Evolutionary conservation across 371 early-diverging fungal species (phyloP), one percentile per base, ranked within the genome.

Genomic region (Syncephalastrum monosporum): DNA sequence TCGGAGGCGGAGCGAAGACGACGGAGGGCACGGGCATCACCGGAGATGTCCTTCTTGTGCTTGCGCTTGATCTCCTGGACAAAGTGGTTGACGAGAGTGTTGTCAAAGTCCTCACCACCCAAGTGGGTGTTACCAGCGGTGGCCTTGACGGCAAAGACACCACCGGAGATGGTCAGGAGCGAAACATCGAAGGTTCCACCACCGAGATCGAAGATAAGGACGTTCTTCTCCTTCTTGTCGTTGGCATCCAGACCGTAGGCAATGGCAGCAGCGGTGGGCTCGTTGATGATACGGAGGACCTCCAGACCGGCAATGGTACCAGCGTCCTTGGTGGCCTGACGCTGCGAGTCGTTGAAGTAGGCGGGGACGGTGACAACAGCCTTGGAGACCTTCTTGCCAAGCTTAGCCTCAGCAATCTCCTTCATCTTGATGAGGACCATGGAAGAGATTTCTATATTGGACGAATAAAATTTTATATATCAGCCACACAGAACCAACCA

Each of bases 41-140:
- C 84, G 64, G 84, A 72, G 68, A 94, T 80, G 61, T 91, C 92
- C 79, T 87, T 84, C 76, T 85, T 83, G 70, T 78, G 68, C 81
- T 92, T 87, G 74, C 91, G 90, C 83, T 93, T 89, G 84, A 94
- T 91, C 67, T 86, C 82, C 68, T 87, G 84, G 65, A 91, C 83
- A 58, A 94, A 86, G 85, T 90, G 85, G 54, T 82, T 77, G 60
- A 94, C 90, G 57, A 96, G 75, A 54, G 77, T 76, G 82, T 91
- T 91, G 79, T 99, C 98, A 74, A 98, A 94, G 80, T 99, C 98
- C 78, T 97, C 98, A 64, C 99, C 99, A 64, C 99, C 99, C 67
- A 99, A 81, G 75, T 96, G 96, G 43, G 94, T 95, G 83, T 95
- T 93, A 76, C 96, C 96, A 79, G 91, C 92, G 68, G 96, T 96